Evolutionary conservation across 2,329 filamentous ascomycete genomes (phyloP).

Genomic region (Alternaria consortialis): DNA sequence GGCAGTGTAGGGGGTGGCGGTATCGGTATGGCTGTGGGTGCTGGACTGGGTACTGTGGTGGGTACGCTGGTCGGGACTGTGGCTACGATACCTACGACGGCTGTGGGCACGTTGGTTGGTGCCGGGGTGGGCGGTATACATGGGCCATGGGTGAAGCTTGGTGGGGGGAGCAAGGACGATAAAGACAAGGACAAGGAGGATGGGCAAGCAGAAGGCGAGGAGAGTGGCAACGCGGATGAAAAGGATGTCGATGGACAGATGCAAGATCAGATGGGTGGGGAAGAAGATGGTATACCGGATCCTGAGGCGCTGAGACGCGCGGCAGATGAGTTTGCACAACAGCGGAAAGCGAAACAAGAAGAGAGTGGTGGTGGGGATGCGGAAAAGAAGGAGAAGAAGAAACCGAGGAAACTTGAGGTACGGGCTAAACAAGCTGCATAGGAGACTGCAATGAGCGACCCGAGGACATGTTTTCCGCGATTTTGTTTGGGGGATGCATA

Average conservation of each 20-base stretch:
- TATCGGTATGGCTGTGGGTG: conserved; percentile 53
- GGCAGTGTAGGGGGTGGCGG: conserved; percentile 54
- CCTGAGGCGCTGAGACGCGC: conserved; percentile 35
- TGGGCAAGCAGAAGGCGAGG: conserved; percentile 19
- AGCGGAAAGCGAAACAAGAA: conserved; percentile 8
- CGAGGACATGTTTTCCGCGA: not conserved
- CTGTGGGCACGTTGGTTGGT: conserved; percentile 52
- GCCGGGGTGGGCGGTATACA: conserved; percentile 53
- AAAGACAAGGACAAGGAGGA: conserved; percentile 14
- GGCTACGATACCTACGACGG: conserved; percentile 52
- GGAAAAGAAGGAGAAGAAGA: conserved; percentile 26
- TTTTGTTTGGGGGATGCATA: not conserved
- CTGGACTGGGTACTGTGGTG: conserved; percentile 54
- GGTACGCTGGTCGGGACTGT: conserved; percentile 53
- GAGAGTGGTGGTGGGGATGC: conserved; percentile 5
- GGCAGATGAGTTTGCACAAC: conserved; percentile 24
- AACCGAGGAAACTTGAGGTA: conserved; percentile 42
- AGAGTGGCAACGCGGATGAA: conserved; percentile 11
- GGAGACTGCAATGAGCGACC: not conserved
- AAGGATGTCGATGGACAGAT: conserved; percentile 13
- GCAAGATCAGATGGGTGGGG: conserved; percentile 3
- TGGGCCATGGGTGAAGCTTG: conserved; percentile 55
- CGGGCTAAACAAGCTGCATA: conserved; percentile 18
- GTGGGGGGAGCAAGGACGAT: conserved; percentile 26
- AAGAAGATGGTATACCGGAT: conserved; percentile 37